Evolutionary conservation across 257 asterid species (phyloP), one percentile per base, ranked within the genome.

Genomic region (Gentiana dahurica): DNA sequence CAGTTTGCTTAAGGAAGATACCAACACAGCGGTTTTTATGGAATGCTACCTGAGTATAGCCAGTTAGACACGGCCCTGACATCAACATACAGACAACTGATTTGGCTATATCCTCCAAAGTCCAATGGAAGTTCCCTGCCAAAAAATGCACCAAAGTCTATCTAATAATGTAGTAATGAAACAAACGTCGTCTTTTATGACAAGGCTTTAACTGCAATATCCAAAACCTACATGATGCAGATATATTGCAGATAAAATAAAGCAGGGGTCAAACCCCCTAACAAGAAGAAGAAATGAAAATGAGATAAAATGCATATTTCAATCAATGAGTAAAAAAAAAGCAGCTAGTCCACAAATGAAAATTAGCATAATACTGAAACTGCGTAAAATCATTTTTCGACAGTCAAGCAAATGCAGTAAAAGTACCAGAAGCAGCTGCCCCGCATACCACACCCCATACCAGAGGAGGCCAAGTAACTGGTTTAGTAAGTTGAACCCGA

Each of bases 381-480:
- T 24, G 1, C 46, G 9, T 41, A 41, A 41, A 24, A 41, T 5
- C 11, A 7, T 41, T 41, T 41, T 15, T 10, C 36, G 3, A 53
- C 24, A 49, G 2, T 3, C 4, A 49, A 57, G 37, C 12, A 59
- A 54, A 50, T 41, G 54, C 41, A 36, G 51, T 34, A 46, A 64
- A 39, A 65, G 51, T 78, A 90, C 98, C 98, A 4, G 98, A 90
- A 36, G 98, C 96, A 50, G 98, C 96, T 70, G 98, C 98, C 53
- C 98, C 98, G 67, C 98, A 90, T 63, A 87, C 98, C 64, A 90
- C 89, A 32, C 98, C 98, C 96, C 98, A 90, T 46, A 90, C 47
- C 64, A 90, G 96, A 24, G 96, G 98, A 63, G 98, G 98, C 98
- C 98, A 87, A 52, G 98, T 90, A 55, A 90, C 94, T 13, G 96